Evolutionary conservation across 2,329 filamentous ascomycete species (phyloP), one percentile per base, ranked within the genome.

Genomic region (Canariomyces notabilis): DNA sequence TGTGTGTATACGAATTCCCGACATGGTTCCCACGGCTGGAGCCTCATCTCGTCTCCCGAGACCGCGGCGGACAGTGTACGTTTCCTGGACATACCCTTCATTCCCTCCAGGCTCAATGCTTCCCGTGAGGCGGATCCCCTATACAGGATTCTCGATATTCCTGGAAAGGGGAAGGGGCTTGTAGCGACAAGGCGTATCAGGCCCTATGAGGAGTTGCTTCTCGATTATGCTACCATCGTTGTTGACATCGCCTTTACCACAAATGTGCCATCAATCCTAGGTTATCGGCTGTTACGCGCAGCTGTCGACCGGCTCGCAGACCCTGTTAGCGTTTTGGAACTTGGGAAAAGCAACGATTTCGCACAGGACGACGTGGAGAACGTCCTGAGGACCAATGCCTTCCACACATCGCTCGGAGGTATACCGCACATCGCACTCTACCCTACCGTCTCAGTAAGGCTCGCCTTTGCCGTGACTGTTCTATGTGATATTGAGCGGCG

Each of bases 11-110:
- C 59, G 14, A 58, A 62, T 46, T 43, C 54, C 0, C 52, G 46
- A 15, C 57, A 61, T 32, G 61, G 59, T 3, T 22, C 41, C 12
- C 50, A 55, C n/a, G 65, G 65, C 16, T 51, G 67, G 42, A 66
- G 63, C 40, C 49, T 69, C 29, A 55, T 68, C 42, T 63, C 65
- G 4, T 65, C 56, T 1, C 65, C 65, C 0, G 59, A 64, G 40
- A 57, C 55, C 7, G 64, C 64, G 1, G 62, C 64, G 0, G 56
- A 56, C 37, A 59, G 55, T 22, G 43, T 59, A 14, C 48, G 58
- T 2, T 54, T 63, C 22, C 46, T 67, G 2, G 55, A 65, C 43
- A 58, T 62, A 29, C 38, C 53, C 23, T 12, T 29, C 9, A 29
- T 11, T 12, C 3, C 4, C 9, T 29, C 26, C 9, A 29, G 26